Conservation (phyloP, 2,329 filamentous ascomycete species). For the Colletotrichum orchidophilum region DNA sequence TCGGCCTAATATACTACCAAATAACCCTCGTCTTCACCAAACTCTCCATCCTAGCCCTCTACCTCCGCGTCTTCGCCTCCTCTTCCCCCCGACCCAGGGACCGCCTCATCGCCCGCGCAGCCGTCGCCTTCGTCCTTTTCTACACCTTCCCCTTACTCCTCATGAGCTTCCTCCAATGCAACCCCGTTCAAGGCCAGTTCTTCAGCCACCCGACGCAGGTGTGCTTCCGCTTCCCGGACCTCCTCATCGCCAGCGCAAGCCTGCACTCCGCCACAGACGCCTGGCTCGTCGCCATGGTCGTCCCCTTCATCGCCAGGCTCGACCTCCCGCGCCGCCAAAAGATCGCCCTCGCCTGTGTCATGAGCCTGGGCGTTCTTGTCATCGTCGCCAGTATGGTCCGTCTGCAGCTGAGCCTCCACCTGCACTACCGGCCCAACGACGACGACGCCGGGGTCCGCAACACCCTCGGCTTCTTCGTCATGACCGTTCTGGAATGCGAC, state of each 20-base stretch:
- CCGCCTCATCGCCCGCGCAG: constrained; percentile 44
- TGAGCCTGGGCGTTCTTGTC: constrained; percentile 54
- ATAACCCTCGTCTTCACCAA: constrained; percentile 50
- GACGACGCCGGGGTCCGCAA: constrained; percentile 35
- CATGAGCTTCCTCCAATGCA: constrained; percentile 54
- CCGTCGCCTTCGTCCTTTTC: constrained; percentile 44
- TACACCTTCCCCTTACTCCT: constrained; percentile 48
- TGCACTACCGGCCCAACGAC: constrained; percentile 36
- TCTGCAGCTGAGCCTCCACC: constrained; percentile 41
- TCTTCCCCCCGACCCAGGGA: constrained; percentile 44
- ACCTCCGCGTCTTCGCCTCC: constrained; percentile 47
- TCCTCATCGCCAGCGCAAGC: constrained; percentile 53
- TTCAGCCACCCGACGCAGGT: constrained; percentile 42
- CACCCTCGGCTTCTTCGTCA: constrained; percentile 45
- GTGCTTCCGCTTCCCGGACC: constrained; percentile 52
- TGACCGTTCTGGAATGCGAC: constrained; percentile 48
- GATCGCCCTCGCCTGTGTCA: constrained; percentile 52
- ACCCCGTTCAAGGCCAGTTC: constrained; percentile 48
- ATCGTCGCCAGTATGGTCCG: constrained; percentile 47
- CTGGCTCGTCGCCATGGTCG: constrained; percentile 53
- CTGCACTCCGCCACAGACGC: constrained; percentile 59
- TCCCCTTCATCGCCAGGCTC: constrained; percentile 51
- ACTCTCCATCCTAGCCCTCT: constrained; percentile 49
- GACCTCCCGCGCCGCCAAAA: constrained; percentile 53
- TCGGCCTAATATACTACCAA: constrained; percentile 49